Evolutionary conservation across 257 asterid genomes (phyloP), one percentile per base, ranked within the genome.

Genomic region (Leptodermis oblonga): DNA sequence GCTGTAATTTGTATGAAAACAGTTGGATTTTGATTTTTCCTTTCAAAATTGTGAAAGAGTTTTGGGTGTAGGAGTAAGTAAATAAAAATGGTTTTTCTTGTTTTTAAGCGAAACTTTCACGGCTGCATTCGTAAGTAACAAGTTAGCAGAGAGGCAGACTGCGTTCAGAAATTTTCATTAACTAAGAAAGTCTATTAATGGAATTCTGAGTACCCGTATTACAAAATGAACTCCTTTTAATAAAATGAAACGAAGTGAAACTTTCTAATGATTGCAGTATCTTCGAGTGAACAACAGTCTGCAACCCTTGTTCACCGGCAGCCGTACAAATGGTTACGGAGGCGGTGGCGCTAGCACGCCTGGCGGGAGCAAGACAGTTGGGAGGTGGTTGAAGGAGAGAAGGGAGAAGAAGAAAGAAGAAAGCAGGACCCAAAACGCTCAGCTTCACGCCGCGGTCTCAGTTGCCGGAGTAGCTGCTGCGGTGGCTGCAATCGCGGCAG

Each of bases 391-490:
- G 49, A 94, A 94, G 81, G 98, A 94, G 79, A 78, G 98, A 56
- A 79, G 88, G 45, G 97, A 91, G 85, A 94, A 89, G 84, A 94
- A 91, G 84, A 94, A 86, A 70, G 99, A 94, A 60, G 99, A 94
- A 65, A 87, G 87, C n/a, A 70, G 99, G 64, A 72, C 98, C 22
- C 98, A 86, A 31, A 91, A 88, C 25, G 99, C 98, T 0, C 99
- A 94, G 87, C 86, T 91, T 30, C 98, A 94, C 14, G 98, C 98
- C 0, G 86, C 92, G 13, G 85, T 94, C 22, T 84, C 99, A 1
- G 97, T 94, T 1, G 97, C 99, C 1, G 98, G 93, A 51, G 96
- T 94, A 28, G 97, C 99, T 30, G 89, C 98, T 6, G 95, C 99
- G 2, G 82, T 91, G 58, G 99, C 98, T 0, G 96, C 97, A 2